Percentiles rank a stretch among this genome's conserved stretches.
These are phyloP conservation scores for Podila epigama DNA, from an alignment of 192 early-diverging fungal genomes.

Conservation along the genomic window DNA sequence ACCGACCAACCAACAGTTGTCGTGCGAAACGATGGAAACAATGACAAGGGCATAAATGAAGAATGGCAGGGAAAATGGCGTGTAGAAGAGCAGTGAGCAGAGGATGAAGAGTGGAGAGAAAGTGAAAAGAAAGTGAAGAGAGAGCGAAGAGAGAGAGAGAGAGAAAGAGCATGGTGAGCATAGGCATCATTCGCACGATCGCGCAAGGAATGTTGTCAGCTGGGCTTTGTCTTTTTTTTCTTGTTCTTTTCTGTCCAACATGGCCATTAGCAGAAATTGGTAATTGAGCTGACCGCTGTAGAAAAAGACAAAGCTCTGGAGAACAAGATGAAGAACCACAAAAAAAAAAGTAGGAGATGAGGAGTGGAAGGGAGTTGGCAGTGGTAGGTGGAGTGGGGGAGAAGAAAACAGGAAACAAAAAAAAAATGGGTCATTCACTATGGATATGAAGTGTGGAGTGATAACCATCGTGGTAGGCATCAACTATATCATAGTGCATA, in stretches of 20 bases:
- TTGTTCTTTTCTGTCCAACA: too few species aligned
- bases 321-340: too few species aligned
- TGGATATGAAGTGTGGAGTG: too few species aligned
- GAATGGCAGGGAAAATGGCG: background rate
- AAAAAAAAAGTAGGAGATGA: too few species aligned
- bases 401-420: too few species aligned
- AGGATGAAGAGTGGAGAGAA: background rate
- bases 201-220: background rate
- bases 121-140: background rate
- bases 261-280: too few species aligned
- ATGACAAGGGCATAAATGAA: background rate
- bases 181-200: background rate
- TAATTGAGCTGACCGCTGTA: background rate
- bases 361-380: too few species aligned
- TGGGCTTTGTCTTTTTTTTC: constrained; percentile 1
- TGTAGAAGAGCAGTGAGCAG: background rate
- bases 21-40: background rate
- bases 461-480: too few species aligned
- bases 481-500: too few species aligned
- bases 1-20: background rate
- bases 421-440: too few species aligned
- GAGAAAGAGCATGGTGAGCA: constrained; percentile 1
- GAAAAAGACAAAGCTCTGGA: too few species aligned
- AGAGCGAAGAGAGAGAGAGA: background rate
- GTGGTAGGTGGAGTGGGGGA: too few species aligned